Evolutionary conservation across 164 flowering plant species (phyloP).

Genomic region (Chimonanthus praecox): DNA sequence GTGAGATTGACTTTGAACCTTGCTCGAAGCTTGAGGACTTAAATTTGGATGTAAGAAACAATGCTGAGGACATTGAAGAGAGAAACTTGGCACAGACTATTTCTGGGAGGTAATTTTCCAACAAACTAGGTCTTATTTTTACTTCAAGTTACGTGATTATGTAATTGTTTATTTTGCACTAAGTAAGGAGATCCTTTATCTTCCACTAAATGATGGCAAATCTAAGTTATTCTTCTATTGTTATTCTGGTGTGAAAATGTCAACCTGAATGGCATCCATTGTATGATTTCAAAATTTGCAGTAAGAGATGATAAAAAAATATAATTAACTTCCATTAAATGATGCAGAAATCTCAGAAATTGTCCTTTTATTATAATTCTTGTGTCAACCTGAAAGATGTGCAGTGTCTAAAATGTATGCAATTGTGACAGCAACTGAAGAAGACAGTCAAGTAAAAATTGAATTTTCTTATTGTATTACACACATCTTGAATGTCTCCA

Average conservation of each 20-base stretch:
- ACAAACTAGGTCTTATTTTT: neutral
- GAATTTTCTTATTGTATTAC: too few relatives aligned
- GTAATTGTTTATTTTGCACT: neutral
- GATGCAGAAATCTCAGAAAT: neutral
- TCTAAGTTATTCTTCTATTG: neutral
- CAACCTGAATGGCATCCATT: neutral
- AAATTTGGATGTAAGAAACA: constrained; percentile 70
- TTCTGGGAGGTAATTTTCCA: constrained; percentile 38
- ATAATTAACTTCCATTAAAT: neutral
- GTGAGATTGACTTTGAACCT: constrained; percentile 57
- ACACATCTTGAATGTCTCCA: too few relatives aligned
- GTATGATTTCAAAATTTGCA: neutral
- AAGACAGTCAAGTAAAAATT: too few relatives aligned
- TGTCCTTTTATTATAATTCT: neutral
- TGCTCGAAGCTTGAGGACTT: constrained; percentile 90
- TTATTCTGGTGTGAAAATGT: neutral
- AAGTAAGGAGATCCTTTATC: neutral
- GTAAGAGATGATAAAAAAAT: too few relatives aligned
- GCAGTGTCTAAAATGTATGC: too few relatives aligned
- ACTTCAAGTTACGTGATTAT: neutral
- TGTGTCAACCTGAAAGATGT: neutral
- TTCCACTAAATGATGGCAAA: neutral
- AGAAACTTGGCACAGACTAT: constrained; percentile 25
- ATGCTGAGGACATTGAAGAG: constrained; percentile 29
- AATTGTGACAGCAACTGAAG: too few relatives aligned